These are phyloP conservation scores for Tetrapisispora pingtungensis DNA, from an alignment of 805 yeast genomes.

Conservation along the genomic window DNA sequence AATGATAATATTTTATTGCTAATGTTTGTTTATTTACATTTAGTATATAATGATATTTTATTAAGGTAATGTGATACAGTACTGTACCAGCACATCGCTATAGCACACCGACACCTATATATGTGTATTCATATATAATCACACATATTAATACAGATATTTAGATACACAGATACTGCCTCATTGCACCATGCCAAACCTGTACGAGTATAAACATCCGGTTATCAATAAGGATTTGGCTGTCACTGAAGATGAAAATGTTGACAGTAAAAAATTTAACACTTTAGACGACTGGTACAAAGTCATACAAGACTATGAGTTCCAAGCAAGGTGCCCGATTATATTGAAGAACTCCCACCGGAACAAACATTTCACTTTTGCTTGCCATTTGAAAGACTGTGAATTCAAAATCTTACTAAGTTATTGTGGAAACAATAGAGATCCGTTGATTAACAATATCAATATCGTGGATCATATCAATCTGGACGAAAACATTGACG, in stretches of 20 bases:
- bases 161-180: no score
- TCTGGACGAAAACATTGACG: conserved; percentile 1
- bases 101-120: no score
- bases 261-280: conserved; percentile 17
- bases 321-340: conserved; percentile 29
- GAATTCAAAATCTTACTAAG: conserved; percentile 27
- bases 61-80: no score
- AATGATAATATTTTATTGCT: no score
- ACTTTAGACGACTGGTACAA: conserved; percentile 27
- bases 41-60: no score
- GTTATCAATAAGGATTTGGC: conserved; percentile 26
- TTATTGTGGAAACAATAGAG: conserved; percentile 20
- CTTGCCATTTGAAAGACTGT: conserved; percentile 28
- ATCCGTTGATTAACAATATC: background rate
- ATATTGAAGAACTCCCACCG: conserved; percentile 29
- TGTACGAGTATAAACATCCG: conserved; percentile 29
- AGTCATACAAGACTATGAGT: conserved; percentile 29
- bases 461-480: background rate
- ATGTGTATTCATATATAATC: background rate
- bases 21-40: background rate
- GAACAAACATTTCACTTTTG: conserved; percentile 29
- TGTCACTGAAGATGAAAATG: conserved; percentile 12
- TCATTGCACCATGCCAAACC: conserved; percentile 16
- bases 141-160: no score
- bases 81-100: no score